Evolutionary conservation across 208 protist genomes (phyloP).

Genomic region (Acanthamoeba triangularis): DNA sequence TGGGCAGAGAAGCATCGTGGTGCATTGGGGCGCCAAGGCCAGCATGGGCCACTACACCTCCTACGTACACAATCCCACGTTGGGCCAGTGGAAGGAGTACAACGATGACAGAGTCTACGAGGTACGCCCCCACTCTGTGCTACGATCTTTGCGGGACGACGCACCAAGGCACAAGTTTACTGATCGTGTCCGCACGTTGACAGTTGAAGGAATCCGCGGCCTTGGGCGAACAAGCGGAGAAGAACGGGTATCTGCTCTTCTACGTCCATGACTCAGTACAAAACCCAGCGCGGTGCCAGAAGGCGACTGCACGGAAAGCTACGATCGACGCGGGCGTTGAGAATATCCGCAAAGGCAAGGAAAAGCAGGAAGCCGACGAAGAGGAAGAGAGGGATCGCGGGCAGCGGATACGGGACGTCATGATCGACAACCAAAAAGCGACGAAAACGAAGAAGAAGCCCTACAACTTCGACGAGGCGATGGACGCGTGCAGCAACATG

Average conservation of each 20-base stretch:
- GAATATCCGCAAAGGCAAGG: too few species aligned
- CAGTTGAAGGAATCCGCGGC: background rate
- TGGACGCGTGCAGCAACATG: too few species aligned
- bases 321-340: background rate
- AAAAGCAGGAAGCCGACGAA: too few species aligned
- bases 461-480: too few species aligned
- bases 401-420: too few species aligned
- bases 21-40: constrained; percentile 34
- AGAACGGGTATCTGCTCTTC: constrained; percentile 46
- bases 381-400: too few species aligned
- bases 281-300: background rate
- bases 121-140: background rate
- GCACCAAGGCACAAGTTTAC: background rate
- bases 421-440: background rate
- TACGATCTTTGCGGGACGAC: background rate
- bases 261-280: constrained; percentile 50
- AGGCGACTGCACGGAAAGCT: too few species aligned
- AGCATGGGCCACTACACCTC: constrained; percentile 52
- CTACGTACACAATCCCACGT: background rate
- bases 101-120: constrained; percentile 26
- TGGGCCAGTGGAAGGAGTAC: constrained; percentile 47
- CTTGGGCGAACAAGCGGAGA: constrained; percentile 18
- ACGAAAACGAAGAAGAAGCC: background rate
- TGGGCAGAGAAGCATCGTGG: constrained; percentile 34
- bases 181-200: background rate